phyloP scores from a whole-genome alignment of 2,329 filamentous ascomycete genomes.

The Gnomoniopsis sp. region DNA sequence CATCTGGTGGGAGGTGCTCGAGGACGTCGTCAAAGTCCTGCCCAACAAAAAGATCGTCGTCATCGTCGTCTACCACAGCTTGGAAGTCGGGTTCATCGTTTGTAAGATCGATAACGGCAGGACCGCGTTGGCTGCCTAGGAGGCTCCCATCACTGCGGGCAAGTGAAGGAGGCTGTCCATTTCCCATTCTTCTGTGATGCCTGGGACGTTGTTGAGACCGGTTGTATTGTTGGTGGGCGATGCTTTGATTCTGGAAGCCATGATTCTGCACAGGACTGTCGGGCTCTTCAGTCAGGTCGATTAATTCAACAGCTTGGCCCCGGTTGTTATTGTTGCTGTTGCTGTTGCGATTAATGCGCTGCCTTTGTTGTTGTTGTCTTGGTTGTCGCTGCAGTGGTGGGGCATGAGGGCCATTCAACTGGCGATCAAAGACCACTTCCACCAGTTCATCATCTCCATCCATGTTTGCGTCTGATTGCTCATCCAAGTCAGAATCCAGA shows the following conservation, averaged over 20 bases:
- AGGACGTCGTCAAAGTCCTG: background rate
- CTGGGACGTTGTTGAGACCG: conserved; percentile 13
- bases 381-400: conserved; percentile 15
- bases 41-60: background rate
- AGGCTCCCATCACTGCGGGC: conserved; percentile 43
- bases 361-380: conserved; percentile 13
- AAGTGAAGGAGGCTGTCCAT: conserved; percentile 38
- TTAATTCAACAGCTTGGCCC: conserved; percentile 30
- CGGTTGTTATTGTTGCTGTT: background rate
- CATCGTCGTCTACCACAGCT: background rate
- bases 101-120: conserved; percentile 50
- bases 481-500: background rate
- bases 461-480: background rate
- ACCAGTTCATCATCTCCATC: conserved; percentile 15
- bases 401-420: background rate
- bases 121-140: conserved; percentile 25
- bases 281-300: conserved; percentile 49
- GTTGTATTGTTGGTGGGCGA: background rate
- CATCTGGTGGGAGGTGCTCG: background rate
- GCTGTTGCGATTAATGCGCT: background rate
- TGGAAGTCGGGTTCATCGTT: conserved; percentile 37
- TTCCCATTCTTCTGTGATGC: conserved; percentile 39
- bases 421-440: conserved; percentile 11
- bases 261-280: conserved; percentile 36
- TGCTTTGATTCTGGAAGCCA: background rate